Conservation (phyloP, 2,329 filamentous ascomycete genomes). For the Teratosphaeria destructans region DNA sequence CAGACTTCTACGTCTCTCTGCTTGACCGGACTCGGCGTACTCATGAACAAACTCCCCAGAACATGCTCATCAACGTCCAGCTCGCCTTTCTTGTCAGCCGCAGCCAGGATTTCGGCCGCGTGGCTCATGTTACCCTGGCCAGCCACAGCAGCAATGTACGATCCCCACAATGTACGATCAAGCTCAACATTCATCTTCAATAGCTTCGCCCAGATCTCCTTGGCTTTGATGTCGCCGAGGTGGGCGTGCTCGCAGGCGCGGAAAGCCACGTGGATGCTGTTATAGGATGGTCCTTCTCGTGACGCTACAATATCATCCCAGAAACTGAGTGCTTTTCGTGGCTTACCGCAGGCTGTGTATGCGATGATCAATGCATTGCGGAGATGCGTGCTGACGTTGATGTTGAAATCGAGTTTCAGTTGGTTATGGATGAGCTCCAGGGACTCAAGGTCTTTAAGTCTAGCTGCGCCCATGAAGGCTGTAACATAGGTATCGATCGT, state of each 20-base stretch:
- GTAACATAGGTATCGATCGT: slow-evolving; percentile 63
- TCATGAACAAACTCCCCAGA: slow-evolving; percentile 73
- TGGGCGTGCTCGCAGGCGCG: slow-evolving; percentile 58
- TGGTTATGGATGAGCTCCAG: slow-evolving; percentile 79
- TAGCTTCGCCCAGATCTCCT: slow-evolving; percentile 60
- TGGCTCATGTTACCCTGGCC: slow-evolving; percentile 61
- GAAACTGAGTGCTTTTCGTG: slow-evolving; percentile 59
- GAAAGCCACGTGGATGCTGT: slow-evolving; percentile 71
- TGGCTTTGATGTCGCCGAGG: slow-evolving; percentile 35
- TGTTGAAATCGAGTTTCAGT: slow-evolving; percentile 78
- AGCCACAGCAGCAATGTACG: slow-evolving; percentile 67
- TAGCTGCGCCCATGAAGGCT: slow-evolving; percentile 61
- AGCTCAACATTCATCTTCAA: slow-evolving; percentile 68
- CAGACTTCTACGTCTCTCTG: slow-evolving; percentile 65
- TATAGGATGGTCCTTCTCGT: slow-evolving; percentile 75
- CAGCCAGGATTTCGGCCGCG: slow-evolving; percentile 54
- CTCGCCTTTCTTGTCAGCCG: slow-evolving; percentile 57
- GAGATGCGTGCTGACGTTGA: slow-evolving; percentile 65
- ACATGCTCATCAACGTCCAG: slow-evolving; percentile 57
- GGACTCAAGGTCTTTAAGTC: slow-evolving; percentile 39
- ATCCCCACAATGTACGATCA: slow-evolving; percentile 60
- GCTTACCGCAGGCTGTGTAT: slow-evolving; percentile 59
- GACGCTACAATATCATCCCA: slow-evolving; percentile 78
- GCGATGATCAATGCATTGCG: slow-evolving; percentile 82
- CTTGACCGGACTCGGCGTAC: slow-evolving; percentile 46